Base-by-base conservation (phyloP, 192 early-diverging fungal genomes). In the Podila epigama region DNA sequence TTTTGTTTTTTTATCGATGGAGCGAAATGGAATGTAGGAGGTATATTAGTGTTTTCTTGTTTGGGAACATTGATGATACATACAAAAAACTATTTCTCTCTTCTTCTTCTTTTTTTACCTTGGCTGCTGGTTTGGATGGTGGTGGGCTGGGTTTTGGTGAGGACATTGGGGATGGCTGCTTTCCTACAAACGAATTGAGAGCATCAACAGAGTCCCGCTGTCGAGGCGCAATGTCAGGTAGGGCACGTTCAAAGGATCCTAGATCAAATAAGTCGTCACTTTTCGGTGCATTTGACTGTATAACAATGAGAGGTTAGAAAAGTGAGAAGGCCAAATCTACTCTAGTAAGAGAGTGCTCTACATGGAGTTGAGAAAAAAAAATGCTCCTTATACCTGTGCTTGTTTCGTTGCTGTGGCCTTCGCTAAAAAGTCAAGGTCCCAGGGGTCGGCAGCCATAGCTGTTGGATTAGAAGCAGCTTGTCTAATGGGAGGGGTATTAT, bases 381-480 rank as follows among this genome's bases (percentile, higher is more conserved):
- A n/a, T n/a, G n/a, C n/a, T n/a, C n/a, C n/a, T n/a, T n/a, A n/a
- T 63, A 75, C 71, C 71, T 75, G 71, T 2, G 42, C 44, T n/a
- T 27, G 7, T 25, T 75, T 75, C 2, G 44, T 20, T 1, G 34
- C n/a, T 12, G 71, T 58, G 36, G 71, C 65, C n/a, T 67, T 75
- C 12, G 71, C 66, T 60, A 77, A 40, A 51, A 68, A 77, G 55
- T 75, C 71, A 18, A 75, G 65, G 51, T 75, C 71, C 71, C 71
- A 75, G 0, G 71, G 71, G n/a, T 75, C 71, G 0, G 29, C 55
- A 3, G 50, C 39, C 22, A 48, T 25, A 22, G 44, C 44, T 22
- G 64, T 72, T 8, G 64, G 52, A 7, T 34, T 25, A 15, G 57
- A n/a, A 11, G 11, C 29, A 18, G 42, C 18, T 32, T 75, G 71